These are phyloP conservation scores for Paraleonurus japonicus DNA, from an alignment of 257 asterid genomes.

Conservation along the genomic window DNA sequence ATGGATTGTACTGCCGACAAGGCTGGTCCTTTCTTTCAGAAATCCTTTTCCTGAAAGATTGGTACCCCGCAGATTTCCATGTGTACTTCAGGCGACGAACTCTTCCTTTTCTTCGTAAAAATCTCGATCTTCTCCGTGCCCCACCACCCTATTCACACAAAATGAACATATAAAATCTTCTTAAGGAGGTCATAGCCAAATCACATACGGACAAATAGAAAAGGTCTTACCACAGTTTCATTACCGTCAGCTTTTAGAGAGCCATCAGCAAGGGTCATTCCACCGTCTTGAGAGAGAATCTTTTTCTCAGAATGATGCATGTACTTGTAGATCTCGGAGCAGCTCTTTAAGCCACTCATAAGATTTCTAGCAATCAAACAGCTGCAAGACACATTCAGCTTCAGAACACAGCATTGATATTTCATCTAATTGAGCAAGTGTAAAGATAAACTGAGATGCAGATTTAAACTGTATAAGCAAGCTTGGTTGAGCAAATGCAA, in stretches of 20 bases:
- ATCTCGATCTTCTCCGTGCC: conserved; percentile 82
- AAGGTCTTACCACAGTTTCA: conserved; percentile 61
- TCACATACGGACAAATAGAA: conserved; percentile 20
- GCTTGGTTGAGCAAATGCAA: conserved; percentile 18
- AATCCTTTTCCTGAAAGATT: conserved; percentile 77
- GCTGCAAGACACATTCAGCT: conserved; percentile 52
- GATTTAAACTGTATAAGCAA: not conserved
- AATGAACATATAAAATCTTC: conserved; percentile 14
- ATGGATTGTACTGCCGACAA: conserved; percentile 88
- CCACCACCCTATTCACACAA: conserved; percentile 59
- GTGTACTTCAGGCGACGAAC: conserved; percentile 89
- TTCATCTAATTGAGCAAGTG: conserved; percentile 12
- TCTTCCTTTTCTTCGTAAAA: conserved; percentile 86
- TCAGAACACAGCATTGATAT: conserved; percentile 25
- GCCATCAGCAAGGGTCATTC: conserved; percentile 49
- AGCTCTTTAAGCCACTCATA: conserved; percentile 79
- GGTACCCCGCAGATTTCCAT: conserved; percentile 93
- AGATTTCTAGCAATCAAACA: conserved; percentile 93
- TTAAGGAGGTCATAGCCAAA: conserved; percentile 8
- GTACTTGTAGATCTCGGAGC: conserved; percentile 71
- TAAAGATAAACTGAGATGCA: not conserved
- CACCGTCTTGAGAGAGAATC: conserved; percentile 45
- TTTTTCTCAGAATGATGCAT: conserved; percentile 73
- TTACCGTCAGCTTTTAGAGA: conserved; percentile 63
- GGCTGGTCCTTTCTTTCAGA: conserved; percentile 94